These are phyloP conservation scores for Calonectria hawksworthii DNA, from an alignment of 2,329 filamentous ascomycete genomes.

Conservation along the genomic window DNA sequence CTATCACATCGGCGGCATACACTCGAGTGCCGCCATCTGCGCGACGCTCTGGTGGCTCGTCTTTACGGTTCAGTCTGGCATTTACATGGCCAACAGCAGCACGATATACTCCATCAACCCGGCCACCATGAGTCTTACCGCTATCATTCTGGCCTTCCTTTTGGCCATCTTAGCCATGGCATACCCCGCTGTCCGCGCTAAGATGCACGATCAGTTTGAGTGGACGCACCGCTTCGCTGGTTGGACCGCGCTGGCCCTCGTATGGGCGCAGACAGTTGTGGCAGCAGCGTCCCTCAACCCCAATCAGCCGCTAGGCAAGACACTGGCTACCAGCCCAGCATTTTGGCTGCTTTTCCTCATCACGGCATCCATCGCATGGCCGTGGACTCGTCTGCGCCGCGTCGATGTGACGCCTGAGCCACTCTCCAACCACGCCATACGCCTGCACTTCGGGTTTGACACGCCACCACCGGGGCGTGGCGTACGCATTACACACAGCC, in stretches of 20 bases:
- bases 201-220: not conserved
- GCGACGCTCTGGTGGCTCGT: not conserved
- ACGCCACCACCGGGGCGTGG: not conserved
- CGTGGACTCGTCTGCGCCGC: not conserved
- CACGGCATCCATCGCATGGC: not conserved
- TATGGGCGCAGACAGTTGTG: not conserved
- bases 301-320: not conserved
- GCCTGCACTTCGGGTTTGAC: not conserved
- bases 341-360: not conserved
- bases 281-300: not conserved
- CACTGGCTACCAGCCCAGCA: not conserved
- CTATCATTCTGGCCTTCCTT: not conserved
- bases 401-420: not conserved
- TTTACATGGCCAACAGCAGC: not conserved
- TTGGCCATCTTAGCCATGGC: not conserved
- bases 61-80: not conserved
- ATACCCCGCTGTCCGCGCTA: not conserved
- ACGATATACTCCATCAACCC: not conserved
- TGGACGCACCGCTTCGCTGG: not conserved
- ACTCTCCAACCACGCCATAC: not conserved
- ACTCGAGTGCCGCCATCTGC: not conserved
- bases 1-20: not conserved
- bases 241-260: not conserved
- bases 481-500: not conserved
- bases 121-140: not conserved